A percentile compares a stretch with the other conserved stretches of the same genome.
These are phyloP conservation scores for Periconia digitata DNA, from an alignment of 2,329 filamentous ascomycete species.

Conservation along the genomic window DNA sequence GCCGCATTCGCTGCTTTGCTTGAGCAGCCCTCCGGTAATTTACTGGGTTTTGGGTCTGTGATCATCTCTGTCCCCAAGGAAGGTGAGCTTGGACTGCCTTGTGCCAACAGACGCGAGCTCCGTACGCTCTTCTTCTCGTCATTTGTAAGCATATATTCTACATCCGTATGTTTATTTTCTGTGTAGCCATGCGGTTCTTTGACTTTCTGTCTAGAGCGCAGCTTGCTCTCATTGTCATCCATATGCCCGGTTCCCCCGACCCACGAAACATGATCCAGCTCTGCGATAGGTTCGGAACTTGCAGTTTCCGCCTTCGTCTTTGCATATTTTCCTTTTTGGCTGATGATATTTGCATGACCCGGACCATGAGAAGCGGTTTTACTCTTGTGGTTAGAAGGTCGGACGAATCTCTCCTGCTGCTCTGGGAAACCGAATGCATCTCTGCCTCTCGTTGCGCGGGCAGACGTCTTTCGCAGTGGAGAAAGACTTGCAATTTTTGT, in stretches of 20 bases:
- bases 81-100: neutral
- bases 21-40: neutral
- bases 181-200: neutral
- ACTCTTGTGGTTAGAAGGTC: neutral
- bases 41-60: neutral
- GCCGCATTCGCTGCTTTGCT: neutral
- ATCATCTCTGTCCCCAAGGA: neutral
- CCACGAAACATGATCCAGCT: neutral
- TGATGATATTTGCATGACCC: neutral
- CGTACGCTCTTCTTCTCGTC: neutral
- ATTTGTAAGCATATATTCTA: neutral
- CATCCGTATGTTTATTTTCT: neutral
- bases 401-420: constrained; percentile 6
- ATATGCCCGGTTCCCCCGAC: neutral
- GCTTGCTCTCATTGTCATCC: constrained; percentile 6
- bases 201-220: neutral
- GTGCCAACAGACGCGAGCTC: neutral
- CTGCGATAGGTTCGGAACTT: neutral
- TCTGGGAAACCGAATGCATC: constrained; percentile 13
- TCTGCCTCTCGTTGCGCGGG: neutral
- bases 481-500: constrained; percentile 11
- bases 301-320: constrained; percentile 1
- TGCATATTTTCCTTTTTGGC: neutral
- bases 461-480: neutral
- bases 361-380: neutral